Percentiles rank a stretch among this genome's conserved stretches.
phyloP scores from a whole-genome alignment of 176 grass and related monocot genomes.

The Leersia perrieri region DNA sequence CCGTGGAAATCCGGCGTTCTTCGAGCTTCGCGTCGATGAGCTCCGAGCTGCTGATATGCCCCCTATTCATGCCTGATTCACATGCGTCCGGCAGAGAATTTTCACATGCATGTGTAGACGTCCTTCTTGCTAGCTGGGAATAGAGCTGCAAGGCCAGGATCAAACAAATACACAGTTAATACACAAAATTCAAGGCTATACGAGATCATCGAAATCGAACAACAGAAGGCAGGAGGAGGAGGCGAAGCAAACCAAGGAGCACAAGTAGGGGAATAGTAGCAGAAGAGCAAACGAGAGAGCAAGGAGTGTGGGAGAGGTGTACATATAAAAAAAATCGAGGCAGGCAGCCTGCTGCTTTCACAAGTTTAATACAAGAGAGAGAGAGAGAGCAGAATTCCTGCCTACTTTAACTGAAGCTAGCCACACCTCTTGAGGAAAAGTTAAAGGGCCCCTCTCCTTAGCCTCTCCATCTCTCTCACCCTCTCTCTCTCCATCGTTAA shows the following conservation, averaged over 20 bases:
- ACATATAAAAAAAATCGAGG: constrained; percentile 72
- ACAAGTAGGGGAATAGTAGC: constrained; percentile 21
- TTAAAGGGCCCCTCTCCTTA: constrained; percentile 47
- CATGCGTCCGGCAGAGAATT: background rate
- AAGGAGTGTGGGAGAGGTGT: constrained; percentile 44
- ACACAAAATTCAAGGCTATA: constrained; percentile 27
- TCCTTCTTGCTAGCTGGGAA: background rate
- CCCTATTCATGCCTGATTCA: constrained; percentile 58
- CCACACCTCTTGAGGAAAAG: constrained; percentile 71
- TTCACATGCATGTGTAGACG: constrained; percentile 31
- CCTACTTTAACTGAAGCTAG: constrained; percentile 88
- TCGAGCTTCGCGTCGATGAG: constrained; percentile 92
- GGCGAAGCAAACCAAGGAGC: constrained; percentile 36
- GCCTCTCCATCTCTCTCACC: constrained; percentile 14
- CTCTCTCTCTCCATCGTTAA: constrained; percentile 12
- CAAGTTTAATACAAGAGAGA: constrained; percentile 53
- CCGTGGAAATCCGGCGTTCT: constrained; percentile 79
- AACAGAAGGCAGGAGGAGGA: background rate
- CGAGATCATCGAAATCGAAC: constrained; percentile 7
- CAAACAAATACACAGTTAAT: constrained; percentile 9
- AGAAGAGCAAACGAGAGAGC: constrained; percentile 44
- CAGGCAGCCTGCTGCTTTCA: constrained; percentile 62
- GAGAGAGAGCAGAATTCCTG: constrained; percentile 69
- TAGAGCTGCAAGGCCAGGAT: constrained; percentile 35
- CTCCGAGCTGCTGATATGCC: constrained; percentile 71